These are phyloP conservation scores for Fraxinus platypoda DNA, from an alignment of 305 asterid species.

Conservation along the genomic window DNA sequence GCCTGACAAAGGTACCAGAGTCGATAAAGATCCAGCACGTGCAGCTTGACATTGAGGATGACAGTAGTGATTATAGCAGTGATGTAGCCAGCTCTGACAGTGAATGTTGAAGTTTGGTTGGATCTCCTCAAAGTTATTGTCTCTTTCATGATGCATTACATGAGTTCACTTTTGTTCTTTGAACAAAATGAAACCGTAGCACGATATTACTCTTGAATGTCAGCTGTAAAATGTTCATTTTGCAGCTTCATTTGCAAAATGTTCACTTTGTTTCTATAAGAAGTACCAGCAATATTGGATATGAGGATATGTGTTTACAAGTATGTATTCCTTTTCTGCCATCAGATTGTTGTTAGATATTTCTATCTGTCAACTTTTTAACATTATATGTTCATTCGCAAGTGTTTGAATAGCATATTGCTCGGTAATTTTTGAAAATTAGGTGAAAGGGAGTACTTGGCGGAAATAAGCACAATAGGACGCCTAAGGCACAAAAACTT, in stretches of 20 bases:
- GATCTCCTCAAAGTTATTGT: background rate
- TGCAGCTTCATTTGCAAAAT: too few relatives aligned
- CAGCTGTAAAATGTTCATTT: too few relatives aligned
- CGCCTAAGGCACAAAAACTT: too few relatives aligned
- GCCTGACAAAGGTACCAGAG: conserved; percentile 51
- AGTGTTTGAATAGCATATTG: too few relatives aligned
- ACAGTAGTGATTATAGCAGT: conserved; percentile 66
- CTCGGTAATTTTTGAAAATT: too few relatives aligned
- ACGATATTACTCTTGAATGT: too few relatives aligned
- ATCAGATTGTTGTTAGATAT: background rate
- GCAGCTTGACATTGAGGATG: conserved; percentile 88
- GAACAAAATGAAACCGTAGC: background rate
- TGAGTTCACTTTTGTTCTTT: background rate
- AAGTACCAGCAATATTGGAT: background rate
- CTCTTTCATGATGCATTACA: background rate
- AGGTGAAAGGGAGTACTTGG: too few relatives aligned
- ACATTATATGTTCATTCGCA: too few relatives aligned
- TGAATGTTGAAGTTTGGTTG: conserved; percentile 45
- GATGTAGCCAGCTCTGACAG: conserved; percentile 71
- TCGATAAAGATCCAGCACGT: conserved; percentile 80
- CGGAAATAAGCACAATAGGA: too few relatives aligned
- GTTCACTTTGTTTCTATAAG: background rate
- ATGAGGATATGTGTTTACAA: background rate
- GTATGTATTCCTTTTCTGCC: background rate
- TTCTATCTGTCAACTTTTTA: too few relatives aligned